phyloP scores from a whole-genome alignment of 202 grass and related monocot genomes.

The Brachypodium distachyon region DNA sequence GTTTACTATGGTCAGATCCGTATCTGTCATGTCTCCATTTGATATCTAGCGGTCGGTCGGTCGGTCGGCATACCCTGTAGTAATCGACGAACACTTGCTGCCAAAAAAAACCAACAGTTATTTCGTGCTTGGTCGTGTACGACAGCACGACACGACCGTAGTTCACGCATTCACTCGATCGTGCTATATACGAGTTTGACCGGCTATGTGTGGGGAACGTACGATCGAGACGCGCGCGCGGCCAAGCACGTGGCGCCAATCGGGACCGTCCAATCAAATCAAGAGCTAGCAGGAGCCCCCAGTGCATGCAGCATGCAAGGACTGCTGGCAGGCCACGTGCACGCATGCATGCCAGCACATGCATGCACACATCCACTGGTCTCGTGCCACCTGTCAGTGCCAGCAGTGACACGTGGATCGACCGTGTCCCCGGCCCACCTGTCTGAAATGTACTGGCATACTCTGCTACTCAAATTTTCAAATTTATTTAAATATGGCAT shows the following conservation, averaged over 20 bases:
- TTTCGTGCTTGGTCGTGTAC: background rate
- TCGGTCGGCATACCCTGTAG: background rate
- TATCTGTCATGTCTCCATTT: background rate
- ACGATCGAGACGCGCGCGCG: background rate
- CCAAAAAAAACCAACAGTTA: too few species aligned
- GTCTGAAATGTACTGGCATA: too few species aligned
- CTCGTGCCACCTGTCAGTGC: background rate
- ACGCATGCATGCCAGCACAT: too few species aligned
- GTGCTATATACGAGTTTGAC: background rate
- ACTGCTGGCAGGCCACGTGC: too few species aligned
- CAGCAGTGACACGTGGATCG: too few species aligned
- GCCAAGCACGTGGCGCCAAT: background rate
- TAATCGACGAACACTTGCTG: background rate
- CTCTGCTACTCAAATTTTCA: too few species aligned
- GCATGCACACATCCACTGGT: background rate
- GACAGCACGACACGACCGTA: background rate
- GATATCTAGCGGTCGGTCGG: background rate
- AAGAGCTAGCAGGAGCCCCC: too few species aligned
- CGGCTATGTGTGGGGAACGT: background rate
- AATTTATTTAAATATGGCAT: too few species aligned
- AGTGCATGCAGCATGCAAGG: too few species aligned
- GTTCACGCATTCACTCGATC: background rate
- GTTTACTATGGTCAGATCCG: background rate
- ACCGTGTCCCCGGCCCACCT: too few species aligned
- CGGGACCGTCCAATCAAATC: constrained; percentile 14